A percentile compares a stretch with the other conserved stretches of the same genome.
Evolutionary conservation across 2,329 filamentous ascomycete genomes (phyloP).

Genomic region (Fusarium floridanum): DNA sequence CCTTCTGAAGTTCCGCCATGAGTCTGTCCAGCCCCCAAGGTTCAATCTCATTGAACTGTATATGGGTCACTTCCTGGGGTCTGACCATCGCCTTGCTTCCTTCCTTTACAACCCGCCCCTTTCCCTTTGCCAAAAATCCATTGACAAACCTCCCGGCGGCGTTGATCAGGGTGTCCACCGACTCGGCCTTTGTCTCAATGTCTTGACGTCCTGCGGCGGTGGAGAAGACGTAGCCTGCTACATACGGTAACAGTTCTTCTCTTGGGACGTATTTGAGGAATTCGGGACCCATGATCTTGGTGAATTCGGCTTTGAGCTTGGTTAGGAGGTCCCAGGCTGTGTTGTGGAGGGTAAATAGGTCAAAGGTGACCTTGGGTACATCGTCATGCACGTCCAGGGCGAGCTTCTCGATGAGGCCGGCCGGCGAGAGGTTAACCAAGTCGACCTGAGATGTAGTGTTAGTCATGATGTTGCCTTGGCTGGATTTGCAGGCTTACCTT

Average conservation of each 20-base stretch:
- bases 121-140: constrained; percentile 3
- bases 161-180: constrained; percentile 1
- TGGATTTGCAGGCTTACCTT: not conserved
- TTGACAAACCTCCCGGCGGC: not conserved
- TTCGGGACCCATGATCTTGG: not conserved
- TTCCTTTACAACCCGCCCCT: constrained; percentile 9
- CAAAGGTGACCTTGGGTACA: constrained; percentile 11
- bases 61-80: not conserved
- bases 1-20: not conserved
- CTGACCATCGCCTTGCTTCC: not conserved
- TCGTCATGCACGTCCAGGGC: constrained; percentile 16
- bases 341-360: constrained; percentile 33
- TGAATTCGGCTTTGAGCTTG: constrained; percentile 14
- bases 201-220: constrained; percentile 20
- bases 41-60: not conserved
- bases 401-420: constrained; percentile 13
- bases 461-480: not conserved
- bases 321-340: constrained; percentile 1
- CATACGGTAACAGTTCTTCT: constrained; percentile 12
- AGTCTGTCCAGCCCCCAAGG: constrained; percentile 4
- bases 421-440: not conserved
- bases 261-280: constrained; percentile 10
- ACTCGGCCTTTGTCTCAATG: not conserved
- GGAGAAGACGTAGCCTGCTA: constrained; percentile 50
- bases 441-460: not conserved